Evolutionary conservation across 2,329 filamentous ascomycete species (phyloP).

Genomic region (Pleochaeta shiraiana): DNA sequence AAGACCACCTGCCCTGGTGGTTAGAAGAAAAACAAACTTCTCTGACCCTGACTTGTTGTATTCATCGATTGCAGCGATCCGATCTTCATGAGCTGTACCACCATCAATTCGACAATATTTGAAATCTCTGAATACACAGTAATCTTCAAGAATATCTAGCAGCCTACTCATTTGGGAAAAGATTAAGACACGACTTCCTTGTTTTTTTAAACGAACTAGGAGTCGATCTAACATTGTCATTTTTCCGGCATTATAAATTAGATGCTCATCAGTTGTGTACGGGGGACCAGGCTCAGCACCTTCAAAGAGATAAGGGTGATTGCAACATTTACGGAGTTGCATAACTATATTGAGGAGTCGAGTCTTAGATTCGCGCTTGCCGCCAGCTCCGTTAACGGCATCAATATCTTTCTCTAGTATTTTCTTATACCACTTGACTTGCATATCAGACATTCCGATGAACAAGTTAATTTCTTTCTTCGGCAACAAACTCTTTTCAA

Average conservation of each 20-base stretch:
- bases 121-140: conserved; percentile 87
- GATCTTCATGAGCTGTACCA: conserved; percentile 89
- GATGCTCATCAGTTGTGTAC: conserved; percentile 94
- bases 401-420: conserved; percentile 99
- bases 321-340: conserved; percentile 97
- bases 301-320: conserved; percentile 95
- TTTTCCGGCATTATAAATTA: conserved; percentile 84
- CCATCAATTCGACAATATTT: conserved; percentile 97
- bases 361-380: conserved; percentile 95
- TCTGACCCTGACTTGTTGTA: conserved; percentile 95
- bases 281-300: conserved; percentile 92
- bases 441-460: conserved; percentile 98
- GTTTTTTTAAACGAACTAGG: conserved; percentile 56
- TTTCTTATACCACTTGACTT: conserved; percentile 97
- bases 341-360: conserved; percentile 96
- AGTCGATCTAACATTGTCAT: conserved; percentile 96
- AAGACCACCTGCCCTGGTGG: conserved; percentile 82
- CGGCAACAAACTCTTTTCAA: conserved; percentile 90
- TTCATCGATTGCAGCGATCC: conserved; percentile 91
- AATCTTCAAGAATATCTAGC: conserved; percentile 91
- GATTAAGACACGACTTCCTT: conserved; percentile 90
- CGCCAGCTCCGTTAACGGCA: conserved; percentile 87
- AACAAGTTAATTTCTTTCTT: conserved; percentile 98
- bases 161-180: conserved; percentile 99
- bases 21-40: conserved; percentile 90